Percentiles rank a stretch among this genome's conserved stretches.
Conservation (phyloP, 305 asterid genomes). For the Solanum chacoense region DNA sequence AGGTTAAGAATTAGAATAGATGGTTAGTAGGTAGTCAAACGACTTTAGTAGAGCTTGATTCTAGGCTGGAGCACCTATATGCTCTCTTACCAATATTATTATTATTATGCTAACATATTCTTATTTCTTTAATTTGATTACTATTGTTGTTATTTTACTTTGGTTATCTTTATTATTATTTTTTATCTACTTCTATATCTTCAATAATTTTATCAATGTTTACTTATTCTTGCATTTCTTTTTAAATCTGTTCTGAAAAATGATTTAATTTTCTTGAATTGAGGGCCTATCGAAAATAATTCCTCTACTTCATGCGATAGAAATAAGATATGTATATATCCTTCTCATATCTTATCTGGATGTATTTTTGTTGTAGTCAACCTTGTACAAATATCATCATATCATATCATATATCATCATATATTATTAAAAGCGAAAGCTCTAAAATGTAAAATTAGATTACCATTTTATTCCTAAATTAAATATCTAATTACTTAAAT, state of each 20-base stretch:
- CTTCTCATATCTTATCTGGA: too few species aligned
- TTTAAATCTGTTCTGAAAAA: too few species aligned
- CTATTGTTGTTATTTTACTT: background rate
- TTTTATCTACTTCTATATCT: background rate
- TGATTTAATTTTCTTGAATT: too few species aligned
- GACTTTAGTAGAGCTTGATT: background rate
- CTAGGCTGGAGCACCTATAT: background rate
- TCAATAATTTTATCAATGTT: background rate
- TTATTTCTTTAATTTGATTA: background rate
- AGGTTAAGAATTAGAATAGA: background rate
- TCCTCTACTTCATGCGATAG: background rate
- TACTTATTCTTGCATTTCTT: background rate
- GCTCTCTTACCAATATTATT: background rate
- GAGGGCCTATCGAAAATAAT: background rate
- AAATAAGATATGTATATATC: too few species aligned
- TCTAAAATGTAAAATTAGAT: too few species aligned
- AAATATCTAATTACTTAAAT: too few species aligned
- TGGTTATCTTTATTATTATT: background rate
- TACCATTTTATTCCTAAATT: too few species aligned
- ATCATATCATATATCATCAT: too few species aligned
- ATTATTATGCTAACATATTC: background rate
- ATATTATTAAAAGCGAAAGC: too few species aligned
- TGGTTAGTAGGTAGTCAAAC: background rate
- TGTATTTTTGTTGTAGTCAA: too few species aligned
- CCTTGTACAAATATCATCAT: too few species aligned